Evolutionary conservation across 1,284 basidiomycete species (phyloP).

Genomic region (Leccinum pachyderme): DNA sequence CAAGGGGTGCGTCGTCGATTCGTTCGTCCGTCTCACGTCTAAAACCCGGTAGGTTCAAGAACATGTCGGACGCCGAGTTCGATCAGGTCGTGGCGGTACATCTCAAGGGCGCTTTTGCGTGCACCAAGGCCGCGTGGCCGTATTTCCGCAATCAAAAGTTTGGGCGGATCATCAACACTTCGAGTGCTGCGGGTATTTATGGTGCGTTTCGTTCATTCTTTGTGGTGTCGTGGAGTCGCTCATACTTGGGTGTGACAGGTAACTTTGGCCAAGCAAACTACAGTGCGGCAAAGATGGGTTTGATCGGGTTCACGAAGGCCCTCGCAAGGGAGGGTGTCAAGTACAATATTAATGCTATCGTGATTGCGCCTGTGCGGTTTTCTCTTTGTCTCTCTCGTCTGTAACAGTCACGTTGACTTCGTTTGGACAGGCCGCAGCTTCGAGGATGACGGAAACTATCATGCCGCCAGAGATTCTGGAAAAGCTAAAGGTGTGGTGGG

Average conservation of each 20-base stretch:
- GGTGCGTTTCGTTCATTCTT: slow-evolving; percentile 41
- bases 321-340: slow-evolving; percentile 89
- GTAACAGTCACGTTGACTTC: not conserved
- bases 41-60: slow-evolving; percentile 69
- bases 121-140: slow-evolving; percentile 96
- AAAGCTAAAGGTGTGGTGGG: slow-evolving; percentile 67
- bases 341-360: slow-evolving; percentile 88
- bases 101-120: slow-evolving; percentile 93
- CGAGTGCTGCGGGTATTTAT: slow-evolving; percentile 85
- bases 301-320: slow-evolving; percentile 89
- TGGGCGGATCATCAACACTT: slow-evolving; percentile 90
- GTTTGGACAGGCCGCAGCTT: slow-evolving; percentile 75
- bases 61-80: slow-evolving; percentile 89
- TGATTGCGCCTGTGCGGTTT: slow-evolving; percentile 82
- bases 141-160: slow-evolving; percentile 94
- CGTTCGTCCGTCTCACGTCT: not conserved
- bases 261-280: slow-evolving; percentile 98
- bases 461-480: slow-evolving; percentile 98
- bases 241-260: slow-evolving; percentile 45
- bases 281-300: slow-evolving; percentile 87
- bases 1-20: slow-evolving; percentile 55
- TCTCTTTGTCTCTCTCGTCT: not conserved
- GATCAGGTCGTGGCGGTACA: slow-evolving; percentile 89
- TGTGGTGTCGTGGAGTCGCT: too few relatives aligned
- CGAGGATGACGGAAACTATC: slow-evolving; percentile 90